Base-by-base conservation (phyloP, 305 asterid species). In the Ajuga reptans region DNA sequence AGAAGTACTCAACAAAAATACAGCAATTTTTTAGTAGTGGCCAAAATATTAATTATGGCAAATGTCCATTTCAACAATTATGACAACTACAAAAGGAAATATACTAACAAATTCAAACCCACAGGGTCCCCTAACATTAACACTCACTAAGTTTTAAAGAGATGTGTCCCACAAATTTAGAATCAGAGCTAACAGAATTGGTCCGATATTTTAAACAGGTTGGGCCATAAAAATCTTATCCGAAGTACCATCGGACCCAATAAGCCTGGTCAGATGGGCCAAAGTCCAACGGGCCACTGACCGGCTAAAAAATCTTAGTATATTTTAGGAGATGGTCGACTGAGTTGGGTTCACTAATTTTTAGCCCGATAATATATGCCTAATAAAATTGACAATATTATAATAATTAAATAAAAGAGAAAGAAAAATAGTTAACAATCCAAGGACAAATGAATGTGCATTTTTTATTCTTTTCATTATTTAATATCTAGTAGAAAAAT, bases 31-130 rank as follows among this genome's bases (percentile, higher is more conserved):
- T 70, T 54, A 63, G 74, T 79, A 73, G 86, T 78, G 86, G 68
- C 72, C 77, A 70, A 18, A 66, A 68, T 79, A 84, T 81, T 72
- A 84, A 84, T 81, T 72, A 84, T 80, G 64, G 79, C 80, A 69
- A 42, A 42, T 75, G 85, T 76, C 87, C 73, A 77, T 72, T 72
- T 58, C 75, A 65, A 58, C 75, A 72, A 83, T 79, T 68, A 82
- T 84, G 75, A 68, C 80, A 57, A 49, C 52, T 59, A 65, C 63
- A 74, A 71, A 68, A 67, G 51, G 45, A 61, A 51, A 60, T 74
- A 33, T 66, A 52, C 73, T 17, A 27, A 68, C 50, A 68, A 24
- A 31, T 73, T 50, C 55, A 60, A 66, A 63, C 51, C 62, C 17
- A 67, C 42, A 16, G 52, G 33, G 53, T 34, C 68, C 73, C 61